A percentile compares a stretch with the other conserved stretches of the same genome.
phyloP scores from a whole-genome alignment of 139 green algal genomes.

The Chlorella vulgaris region DNA sequence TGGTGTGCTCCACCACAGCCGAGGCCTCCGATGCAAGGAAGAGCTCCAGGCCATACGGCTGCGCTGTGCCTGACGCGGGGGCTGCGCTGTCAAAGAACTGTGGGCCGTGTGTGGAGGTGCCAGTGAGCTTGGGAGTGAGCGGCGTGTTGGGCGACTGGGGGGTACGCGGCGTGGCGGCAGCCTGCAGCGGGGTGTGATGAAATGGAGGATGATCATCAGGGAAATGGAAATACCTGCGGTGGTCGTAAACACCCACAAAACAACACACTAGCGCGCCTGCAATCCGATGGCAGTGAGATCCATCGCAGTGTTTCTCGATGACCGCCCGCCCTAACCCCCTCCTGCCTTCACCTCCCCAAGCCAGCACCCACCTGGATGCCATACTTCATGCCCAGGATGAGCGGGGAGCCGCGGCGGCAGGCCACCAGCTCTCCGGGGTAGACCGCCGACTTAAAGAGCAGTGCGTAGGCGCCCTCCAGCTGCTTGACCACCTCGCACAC shows the following conservation, averaged over 20 bases:
- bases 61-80: not conserved
- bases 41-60: slow-evolving; percentile 76
- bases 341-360: too few relatives aligned
- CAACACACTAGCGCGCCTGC: too few relatives aligned
- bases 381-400: slow-evolving; percentile 92
- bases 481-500: slow-evolving; percentile 96
- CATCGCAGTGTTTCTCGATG: too few relatives aligned
- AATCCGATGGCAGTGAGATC: too few relatives aligned
- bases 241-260: too few relatives aligned
- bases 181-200: slow-evolving; percentile 3
- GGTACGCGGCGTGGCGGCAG: slow-evolving; percentile 25
- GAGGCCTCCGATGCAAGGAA: slow-evolving; percentile 95
- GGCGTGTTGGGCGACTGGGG: slow-evolving; percentile 41
- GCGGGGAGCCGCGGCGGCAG: slow-evolving; percentile 92
- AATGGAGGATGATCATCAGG: not conserved
- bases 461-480: slow-evolving; percentile 96
- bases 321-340: too few relatives aligned
- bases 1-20: slow-evolving; percentile 98
- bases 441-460: slow-evolving; percentile 94
- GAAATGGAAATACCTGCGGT: too few relatives aligned
- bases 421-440: slow-evolving; percentile 97
- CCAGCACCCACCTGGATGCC: slow-evolving; percentile 46
- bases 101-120: slow-evolving; percentile 37
- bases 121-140: slow-evolving; percentile 47
- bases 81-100: slow-evolving; percentile 34